A percentile compares a stretch with the other conserved stretches of the same genome.
These are phyloP conservation scores for Plasmodium adleri DNA, from an alignment of 169 alveolate species.

Conservation along the genomic window DNA sequence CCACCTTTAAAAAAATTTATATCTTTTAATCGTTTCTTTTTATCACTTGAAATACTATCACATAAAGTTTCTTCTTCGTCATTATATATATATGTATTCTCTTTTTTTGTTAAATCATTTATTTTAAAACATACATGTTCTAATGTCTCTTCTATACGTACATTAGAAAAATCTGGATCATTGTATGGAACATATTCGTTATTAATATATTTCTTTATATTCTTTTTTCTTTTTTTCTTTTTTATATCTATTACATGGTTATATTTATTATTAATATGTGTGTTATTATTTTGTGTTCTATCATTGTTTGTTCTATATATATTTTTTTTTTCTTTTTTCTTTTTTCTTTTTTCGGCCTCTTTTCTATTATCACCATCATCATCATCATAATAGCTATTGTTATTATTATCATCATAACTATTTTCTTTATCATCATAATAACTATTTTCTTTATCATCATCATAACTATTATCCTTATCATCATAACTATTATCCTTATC, in stretches of 20 bases:
- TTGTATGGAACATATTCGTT: conserved; percentile 71
- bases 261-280: neutral
- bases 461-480: too few species aligned
- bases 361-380: neutral
- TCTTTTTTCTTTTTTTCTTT: conserved; percentile 21
- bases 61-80: neutral
- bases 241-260: neutral
- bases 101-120: neutral
- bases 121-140: conserved; percentile 64
- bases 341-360: neutral
- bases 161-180: conserved; percentile 75
- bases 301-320: neutral
- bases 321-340: neutral
- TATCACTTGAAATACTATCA: conserved; percentile 13
- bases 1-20: conserved; percentile 10
- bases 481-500: neutral
- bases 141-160: conserved; percentile 68
- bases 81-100: neutral
- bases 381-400: neutral
- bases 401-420: neutral
- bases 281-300: neutral
- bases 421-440: too few species aligned
- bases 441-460: neutral
- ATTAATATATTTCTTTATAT: conserved; percentile 10
- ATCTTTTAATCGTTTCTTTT: neutral